phyloP scores from a whole-genome alignment of 2,329 filamentous ascomycete species.

The Aspergillus pseudoglaucus region DNA sequence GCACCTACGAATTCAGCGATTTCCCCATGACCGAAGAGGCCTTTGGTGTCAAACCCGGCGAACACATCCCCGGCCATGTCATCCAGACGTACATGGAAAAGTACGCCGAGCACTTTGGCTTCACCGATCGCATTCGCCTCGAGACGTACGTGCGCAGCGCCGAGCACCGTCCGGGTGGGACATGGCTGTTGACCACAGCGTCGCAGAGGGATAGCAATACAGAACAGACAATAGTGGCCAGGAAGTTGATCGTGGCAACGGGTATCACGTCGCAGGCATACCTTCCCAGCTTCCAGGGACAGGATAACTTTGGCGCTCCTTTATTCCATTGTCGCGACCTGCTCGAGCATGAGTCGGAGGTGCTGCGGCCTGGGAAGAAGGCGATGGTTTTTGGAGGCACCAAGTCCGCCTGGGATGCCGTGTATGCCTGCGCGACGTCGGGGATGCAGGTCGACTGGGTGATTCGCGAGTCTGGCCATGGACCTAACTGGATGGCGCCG shows the following conservation, averaged over 20 bases:
- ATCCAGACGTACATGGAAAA: conserved; percentile 53
- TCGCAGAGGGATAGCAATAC: conserved; percentile 4
- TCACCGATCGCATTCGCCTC: conserved; percentile 45
- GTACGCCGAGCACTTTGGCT: conserved; percentile 49
- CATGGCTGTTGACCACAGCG: conserved; percentile 26
- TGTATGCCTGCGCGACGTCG: conserved; percentile 50
- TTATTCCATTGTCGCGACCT: conserved; percentile 57
- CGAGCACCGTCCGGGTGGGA: conserved; percentile 35
- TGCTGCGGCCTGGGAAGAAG: conserved; percentile 26
- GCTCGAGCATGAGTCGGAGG: conserved; percentile 26
- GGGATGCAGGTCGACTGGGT: conserved; percentile 45
- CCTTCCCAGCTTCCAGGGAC: conserved; percentile 47
- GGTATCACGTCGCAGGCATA: conserved; percentile 55
- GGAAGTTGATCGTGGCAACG: conserved; percentile 55
- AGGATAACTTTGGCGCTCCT: conserved; percentile 45
- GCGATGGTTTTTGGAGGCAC: conserved; percentile 51
- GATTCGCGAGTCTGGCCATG: conserved; percentile 37
- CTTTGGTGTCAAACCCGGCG: conserved; percentile 43
- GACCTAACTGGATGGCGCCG: conserved; percentile 35
- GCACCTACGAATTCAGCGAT: conserved; percentile 67
- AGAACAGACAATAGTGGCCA: conserved; percentile 18
- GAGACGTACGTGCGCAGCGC: conserved; percentile 47
- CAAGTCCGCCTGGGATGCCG: conserved; percentile 60
- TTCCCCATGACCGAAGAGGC: conserved; percentile 59
- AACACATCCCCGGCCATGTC: conserved; percentile 55